phyloP scores from a whole-genome alignment of 179 eudicot species.

The Nepenthes alata region DNA sequence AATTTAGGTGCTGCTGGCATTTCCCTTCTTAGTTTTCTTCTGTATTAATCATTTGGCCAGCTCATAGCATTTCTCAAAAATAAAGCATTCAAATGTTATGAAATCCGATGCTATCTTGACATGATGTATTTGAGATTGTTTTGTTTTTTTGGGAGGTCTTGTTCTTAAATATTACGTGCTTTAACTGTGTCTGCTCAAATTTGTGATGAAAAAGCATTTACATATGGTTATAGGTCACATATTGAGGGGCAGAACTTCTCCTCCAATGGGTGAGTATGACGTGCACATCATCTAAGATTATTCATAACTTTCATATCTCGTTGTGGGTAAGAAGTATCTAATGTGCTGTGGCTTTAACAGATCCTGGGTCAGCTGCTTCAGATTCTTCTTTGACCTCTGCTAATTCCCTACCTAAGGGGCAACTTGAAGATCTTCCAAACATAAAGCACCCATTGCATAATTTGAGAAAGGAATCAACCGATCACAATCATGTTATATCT shows the following conservation, averaged over 20 bases:
- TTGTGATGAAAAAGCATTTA: constrained; percentile 8
- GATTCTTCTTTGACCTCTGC: constrained; percentile 29
- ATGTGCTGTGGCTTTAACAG: constrained; percentile 16
- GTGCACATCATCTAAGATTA: not conserved
- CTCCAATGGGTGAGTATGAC: constrained; percentile 1
- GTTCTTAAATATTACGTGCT: too few species aligned
- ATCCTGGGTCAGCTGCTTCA: constrained; percentile 26
- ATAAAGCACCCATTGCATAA: constrained; percentile 31
- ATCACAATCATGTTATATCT: constrained; percentile 13
- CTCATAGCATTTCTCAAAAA: too few species aligned
- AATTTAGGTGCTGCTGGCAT: too few species aligned
- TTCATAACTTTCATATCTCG: constrained; percentile 2
- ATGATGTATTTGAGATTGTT: too few species aligned
- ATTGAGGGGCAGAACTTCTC: not conserved
- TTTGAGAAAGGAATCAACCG: constrained; percentile 24
- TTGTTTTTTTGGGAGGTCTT: too few species aligned
- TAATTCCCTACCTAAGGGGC: constrained; percentile 31
- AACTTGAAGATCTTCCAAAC: constrained; percentile 32
- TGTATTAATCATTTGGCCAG: too few species aligned
- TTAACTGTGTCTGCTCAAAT: not conserved
- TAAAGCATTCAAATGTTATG: too few species aligned
- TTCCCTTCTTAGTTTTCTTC: too few species aligned
- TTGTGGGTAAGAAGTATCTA: constrained; percentile 5
- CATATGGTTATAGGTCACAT: constrained; percentile 10
- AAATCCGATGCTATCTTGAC: too few species aligned